Base-by-base conservation (phyloP, 768 basidiomycete genomes). In the Boletus reticuloceps region DNA sequence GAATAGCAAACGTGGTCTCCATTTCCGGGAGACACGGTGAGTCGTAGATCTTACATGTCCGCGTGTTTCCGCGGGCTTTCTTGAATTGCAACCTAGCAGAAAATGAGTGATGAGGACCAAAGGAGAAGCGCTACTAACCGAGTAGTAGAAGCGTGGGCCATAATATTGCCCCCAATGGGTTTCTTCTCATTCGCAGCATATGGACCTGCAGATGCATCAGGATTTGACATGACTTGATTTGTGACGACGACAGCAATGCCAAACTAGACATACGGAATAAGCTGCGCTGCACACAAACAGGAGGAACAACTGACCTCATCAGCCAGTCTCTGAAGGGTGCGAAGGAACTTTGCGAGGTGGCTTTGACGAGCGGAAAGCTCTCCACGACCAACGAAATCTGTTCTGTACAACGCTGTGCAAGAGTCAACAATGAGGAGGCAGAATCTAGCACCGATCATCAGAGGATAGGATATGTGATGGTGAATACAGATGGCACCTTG, bases 161-260 rank as follows among this genome's bases (percentile, higher is more conserved):
- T 89, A 65, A 99, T 99, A 71, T 99, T 99, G 22, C 96, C 96
- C 44, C 97, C 97, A 51, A 99, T 96, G 16, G 97, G 97, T 73
- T 99, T 99, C 80, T 97, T 96, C 74, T 94, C 90, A 64, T 97
- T 93, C 5, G 83, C 83, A 39, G 87, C 87, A 58, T 91, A 92
- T 19, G 92, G 91, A 13, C 90, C 89, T 46, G 92, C 92, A 4
- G 89, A 84, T 29, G 93, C 94, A 69, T 99, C 97, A 3, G 97
- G 96, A 54, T 86, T 95, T n/a, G 97, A 98, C 83, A 99, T 97
- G 62, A 99, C 97, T 72, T 99, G 97, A 70, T 99, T 99, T 5
- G 92, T 91, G 40, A 98, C 87, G 12, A 99, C 94, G 22, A 98
- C 96, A 5, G 97, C 97, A 47, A 98, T 91, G 29, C 97, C 97